These are phyloP conservation scores for Pugionium dolabratum DNA, from an alignment of 345 rosid species.

Conservation along the genomic window DNA sequence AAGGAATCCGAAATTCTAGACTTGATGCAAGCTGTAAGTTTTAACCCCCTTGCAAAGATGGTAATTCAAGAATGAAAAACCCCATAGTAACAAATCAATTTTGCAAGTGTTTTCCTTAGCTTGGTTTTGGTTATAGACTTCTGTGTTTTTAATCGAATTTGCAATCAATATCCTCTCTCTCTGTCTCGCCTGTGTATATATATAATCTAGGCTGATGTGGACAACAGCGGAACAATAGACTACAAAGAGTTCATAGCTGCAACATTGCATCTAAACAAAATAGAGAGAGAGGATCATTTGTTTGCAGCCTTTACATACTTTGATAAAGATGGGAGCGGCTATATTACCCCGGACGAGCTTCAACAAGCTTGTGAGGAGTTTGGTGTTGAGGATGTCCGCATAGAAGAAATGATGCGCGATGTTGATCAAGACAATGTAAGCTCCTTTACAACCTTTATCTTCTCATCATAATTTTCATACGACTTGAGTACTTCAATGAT, in stretches of 20 bases:
- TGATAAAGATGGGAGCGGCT: conserved; percentile 92
- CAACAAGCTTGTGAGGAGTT: conserved; percentile 86
- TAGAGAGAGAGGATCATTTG: conserved; percentile 74
- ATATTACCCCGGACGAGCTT: conserved; percentile 83
- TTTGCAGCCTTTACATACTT: conserved; percentile 83
- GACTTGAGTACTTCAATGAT: background rate
- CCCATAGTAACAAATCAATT: background rate
- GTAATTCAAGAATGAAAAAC: background rate
- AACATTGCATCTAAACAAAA: conserved; percentile 82
- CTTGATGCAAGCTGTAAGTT: conserved; percentile 88
- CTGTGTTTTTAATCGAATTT: conserved; percentile 9
- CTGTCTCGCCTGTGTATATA: conserved; percentile 1
- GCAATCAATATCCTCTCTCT: background rate
- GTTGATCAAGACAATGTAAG: conserved; percentile 85
- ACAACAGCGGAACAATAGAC: conserved; percentile 82
- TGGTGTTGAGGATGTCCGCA: conserved; percentile 69
- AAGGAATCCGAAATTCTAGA: conserved; percentile 86
- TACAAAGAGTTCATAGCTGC: conserved; percentile 90
- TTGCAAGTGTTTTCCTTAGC: background rate
- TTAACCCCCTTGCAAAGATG: background rate
- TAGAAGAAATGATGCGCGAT: conserved; percentile 74
- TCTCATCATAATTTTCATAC: conserved; percentile 11
- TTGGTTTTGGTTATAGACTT: conserved; percentile 8
- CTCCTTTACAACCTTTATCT: conserved; percentile 4
- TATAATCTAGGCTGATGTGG: conserved; percentile 72